phyloP scores from a whole-genome alignment of 192 early-diverging fungal genomes.

The Backusella morwellensis region DNA sequence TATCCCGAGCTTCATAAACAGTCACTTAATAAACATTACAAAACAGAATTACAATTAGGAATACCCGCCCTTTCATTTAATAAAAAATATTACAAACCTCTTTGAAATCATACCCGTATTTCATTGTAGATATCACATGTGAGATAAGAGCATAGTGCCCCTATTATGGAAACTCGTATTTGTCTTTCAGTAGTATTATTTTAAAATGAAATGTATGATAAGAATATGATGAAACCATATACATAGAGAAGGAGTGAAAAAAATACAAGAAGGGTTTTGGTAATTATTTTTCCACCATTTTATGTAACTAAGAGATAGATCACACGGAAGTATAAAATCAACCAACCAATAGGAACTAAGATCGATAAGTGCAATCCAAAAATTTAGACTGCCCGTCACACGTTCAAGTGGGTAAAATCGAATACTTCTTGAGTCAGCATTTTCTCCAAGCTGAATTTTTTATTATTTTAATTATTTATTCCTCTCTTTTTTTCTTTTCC shows the following conservation, averaged over 20 bases:
- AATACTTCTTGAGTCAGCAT: conserved; percentile 4
- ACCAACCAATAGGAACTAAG: background rate
- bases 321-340: background rate
- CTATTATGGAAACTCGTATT: background rate
- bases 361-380: conserved; percentile 1
- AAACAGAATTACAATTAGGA: background rate
- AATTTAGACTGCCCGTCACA: conserved; percentile 3
- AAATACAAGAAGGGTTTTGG: background rate
- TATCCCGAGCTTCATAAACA: background rate
- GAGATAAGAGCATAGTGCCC: background rate
- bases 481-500: background rate
- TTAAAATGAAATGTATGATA: background rate
- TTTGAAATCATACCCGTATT: background rate
- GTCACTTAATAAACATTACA: background rate
- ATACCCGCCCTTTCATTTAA: background rate
- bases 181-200: background rate
- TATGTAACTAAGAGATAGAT: background rate
- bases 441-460: background rate
- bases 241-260: background rate
- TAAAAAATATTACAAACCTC: background rate
- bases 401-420: conserved; percentile 6
- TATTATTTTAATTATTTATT: background rate
- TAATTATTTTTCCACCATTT: background rate
- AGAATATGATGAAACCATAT: background rate
- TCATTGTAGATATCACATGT: background rate